Evolutionary conservation across 495 filamentous ascomycete species (phyloP).

Genomic region (Venustampulla echinocandica): DNA sequence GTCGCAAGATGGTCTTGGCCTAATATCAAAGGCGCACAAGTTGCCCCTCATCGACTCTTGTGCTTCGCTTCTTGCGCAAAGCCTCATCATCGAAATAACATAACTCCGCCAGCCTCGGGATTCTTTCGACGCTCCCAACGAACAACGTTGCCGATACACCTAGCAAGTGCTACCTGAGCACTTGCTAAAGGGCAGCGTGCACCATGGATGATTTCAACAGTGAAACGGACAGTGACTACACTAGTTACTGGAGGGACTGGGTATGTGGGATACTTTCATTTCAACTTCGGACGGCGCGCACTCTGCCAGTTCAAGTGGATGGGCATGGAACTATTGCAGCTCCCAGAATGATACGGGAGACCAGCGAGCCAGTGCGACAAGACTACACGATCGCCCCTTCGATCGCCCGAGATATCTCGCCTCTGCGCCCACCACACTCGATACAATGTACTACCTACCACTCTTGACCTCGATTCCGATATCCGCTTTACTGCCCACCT

Average conservation of each 20-base stretch:
- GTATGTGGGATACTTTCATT: conserved; percentile 47
- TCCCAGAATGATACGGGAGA: neutral
- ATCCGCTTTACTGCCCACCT: too few relatives aligned
- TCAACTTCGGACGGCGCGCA: conserved; percentile 8
- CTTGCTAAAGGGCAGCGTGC: conserved; percentile 15
- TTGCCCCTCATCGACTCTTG: neutral
- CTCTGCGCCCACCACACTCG: neutral
- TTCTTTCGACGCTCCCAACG: neutral
- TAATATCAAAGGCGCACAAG: too few relatives aligned
- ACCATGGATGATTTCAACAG: conserved; percentile 91
- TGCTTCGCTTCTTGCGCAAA: conserved; percentile 3
- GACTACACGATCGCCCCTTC: neutral
- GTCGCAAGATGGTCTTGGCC: too few relatives aligned
- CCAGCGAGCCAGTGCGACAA: neutral
- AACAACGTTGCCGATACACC: conserved; percentile 15
- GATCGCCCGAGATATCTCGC: neutral
- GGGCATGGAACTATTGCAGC: neutral
- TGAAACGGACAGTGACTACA: conserved; percentile 97
- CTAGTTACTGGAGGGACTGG: conserved; percentile 99
- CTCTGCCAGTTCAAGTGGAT: too few relatives aligned
- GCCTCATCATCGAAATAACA: conserved; percentile 12
- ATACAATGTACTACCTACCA: too few relatives aligned
- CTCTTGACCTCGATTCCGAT: too few relatives aligned
- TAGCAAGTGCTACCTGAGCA: conserved; percentile 22
- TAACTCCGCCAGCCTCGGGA: conserved; percentile 13